These are phyloP conservation scores for Pythium pyrilobum DNA, from an alignment of 352 stramenopile species.

Conservation along the genomic window DNA sequence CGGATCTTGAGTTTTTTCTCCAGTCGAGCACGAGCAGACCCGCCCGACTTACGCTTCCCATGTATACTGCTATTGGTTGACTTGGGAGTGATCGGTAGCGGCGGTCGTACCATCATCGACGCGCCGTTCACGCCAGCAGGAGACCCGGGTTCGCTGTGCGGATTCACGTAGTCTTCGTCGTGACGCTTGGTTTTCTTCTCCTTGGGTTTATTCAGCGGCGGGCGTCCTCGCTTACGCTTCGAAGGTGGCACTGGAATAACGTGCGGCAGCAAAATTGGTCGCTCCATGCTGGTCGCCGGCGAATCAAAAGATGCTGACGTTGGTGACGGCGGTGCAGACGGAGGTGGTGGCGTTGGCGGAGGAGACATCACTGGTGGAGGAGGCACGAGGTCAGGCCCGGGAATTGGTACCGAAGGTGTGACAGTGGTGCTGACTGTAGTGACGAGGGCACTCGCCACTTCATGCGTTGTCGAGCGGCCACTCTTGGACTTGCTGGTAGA, in stretches of 20 bases:
- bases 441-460: too few relatives aligned
- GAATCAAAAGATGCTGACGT: too few relatives aligned
- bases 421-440: too few relatives aligned
- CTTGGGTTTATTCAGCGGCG: conserved; percentile 4
- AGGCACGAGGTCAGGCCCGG: too few relatives aligned
- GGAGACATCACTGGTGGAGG: too few relatives aligned
- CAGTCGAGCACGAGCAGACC: conserved; percentile 59
- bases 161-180: conserved; percentile 9
- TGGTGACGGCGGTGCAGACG: conserved; percentile 12
- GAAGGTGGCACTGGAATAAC: background rate
- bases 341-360: conserved; percentile 11
- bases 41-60: conserved; percentile 47
- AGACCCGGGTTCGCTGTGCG: background rate
- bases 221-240: conserved; percentile 7
- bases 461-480: background rate
- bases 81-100: conserved; percentile 34
- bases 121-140: conserved; percentile 1
- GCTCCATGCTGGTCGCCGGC: too few relatives aligned
- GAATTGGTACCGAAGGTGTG: too few relatives aligned
- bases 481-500: conserved; percentile 7
- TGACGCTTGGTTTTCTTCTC: conserved; percentile 12
- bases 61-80: conserved; percentile 17
- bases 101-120: conserved; percentile 34
- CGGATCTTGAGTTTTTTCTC: conserved; percentile 82
- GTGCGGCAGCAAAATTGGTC: too few relatives aligned